phyloP scores from a whole-genome alignment of 352 stramenopile genomes.

The Phytophthora capsici region DNA sequence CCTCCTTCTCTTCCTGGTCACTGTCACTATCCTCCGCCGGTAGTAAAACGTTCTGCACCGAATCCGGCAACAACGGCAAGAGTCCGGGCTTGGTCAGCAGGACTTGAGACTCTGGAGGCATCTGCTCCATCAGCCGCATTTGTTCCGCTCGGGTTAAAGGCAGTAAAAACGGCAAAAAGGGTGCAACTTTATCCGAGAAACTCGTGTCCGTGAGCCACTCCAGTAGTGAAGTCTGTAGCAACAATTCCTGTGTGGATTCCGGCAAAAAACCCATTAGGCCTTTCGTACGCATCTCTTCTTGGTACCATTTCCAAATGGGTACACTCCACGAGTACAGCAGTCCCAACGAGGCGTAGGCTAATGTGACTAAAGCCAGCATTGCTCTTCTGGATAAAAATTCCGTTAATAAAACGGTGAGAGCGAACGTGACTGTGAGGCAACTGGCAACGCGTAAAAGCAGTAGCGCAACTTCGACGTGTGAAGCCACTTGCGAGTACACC shows the following conservation, averaged over 20 bases:
- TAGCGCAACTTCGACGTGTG: slow-evolving; percentile 57
- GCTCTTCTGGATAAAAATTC: slow-evolving; percentile 79
- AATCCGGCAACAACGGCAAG: slow-evolving; percentile 61
- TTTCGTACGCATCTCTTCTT: slow-evolving; percentile 57
- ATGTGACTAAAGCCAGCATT: slow-evolving; percentile 70
- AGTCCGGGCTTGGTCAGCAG: slow-evolving; percentile 79
- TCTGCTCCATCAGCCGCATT: slow-evolving; percentile 68
- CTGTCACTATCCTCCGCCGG: slow-evolving; percentile 33
- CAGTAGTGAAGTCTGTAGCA: slow-evolving; percentile 78
- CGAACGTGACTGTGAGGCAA: slow-evolving; percentile 66
- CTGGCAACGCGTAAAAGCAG: slow-evolving; percentile 66
- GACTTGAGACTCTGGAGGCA: slow-evolving; percentile 70
- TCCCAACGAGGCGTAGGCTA: slow-evolving; percentile 68
- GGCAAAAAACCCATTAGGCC: slow-evolving; percentile 74
- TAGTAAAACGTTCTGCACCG: slow-evolving; percentile 66
- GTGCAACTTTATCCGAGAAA: slow-evolving; percentile 72
- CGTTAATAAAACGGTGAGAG: slow-evolving; percentile 77
- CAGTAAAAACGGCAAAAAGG: slow-evolving; percentile 81
- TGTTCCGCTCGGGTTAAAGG: slow-evolving; percentile 74
- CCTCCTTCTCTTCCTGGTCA: slow-evolving; percentile 8
- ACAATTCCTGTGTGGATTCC: slow-evolving; percentile 55
- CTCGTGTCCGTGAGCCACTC: slow-evolving; percentile 85
- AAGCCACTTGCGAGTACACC: slow-evolving; percentile 58
- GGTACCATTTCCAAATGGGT: slow-evolving; percentile 80
- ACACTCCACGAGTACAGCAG: slow-evolving; percentile 85